Evolutionary conservation across 2,329 filamentous ascomycete genomes (phyloP), one percentile per base, ranked within the genome.

Genomic region (Verticillium longisporum): DNA sequence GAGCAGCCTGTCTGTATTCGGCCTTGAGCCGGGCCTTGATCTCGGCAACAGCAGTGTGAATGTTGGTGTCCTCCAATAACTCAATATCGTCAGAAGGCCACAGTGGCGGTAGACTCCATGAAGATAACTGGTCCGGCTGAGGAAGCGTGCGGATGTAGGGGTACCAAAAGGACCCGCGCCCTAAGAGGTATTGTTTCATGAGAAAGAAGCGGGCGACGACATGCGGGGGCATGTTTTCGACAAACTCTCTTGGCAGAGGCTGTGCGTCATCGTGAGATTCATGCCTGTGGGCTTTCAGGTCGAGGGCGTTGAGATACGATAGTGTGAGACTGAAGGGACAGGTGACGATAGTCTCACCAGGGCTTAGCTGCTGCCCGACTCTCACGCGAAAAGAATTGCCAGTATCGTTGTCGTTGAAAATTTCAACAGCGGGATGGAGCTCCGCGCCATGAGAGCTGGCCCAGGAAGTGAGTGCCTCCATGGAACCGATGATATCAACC

Each of bases 161-260:
- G 70, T 77, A 80, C 89, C 89, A 92, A 66, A 83, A 85, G 0
- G 88, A 89, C 2, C 78, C 68, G 1, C 73, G 60, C 1, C 82
- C 83, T 2, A 80, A 73, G 36, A 91, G 76, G 68, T 85, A 87
- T 70, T 92, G 85, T 63, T 87, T 84, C 69, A 90, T 80, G 6
- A 92, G 78, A 64, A 90, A 88, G 72, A 91, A 88, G 4, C 87
- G 82, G 9, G 85, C 82, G 57, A 87, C 74, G 61, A 89, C 83
- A 65, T 89, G 83, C 0, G 85, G 80, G 1, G 82, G 80, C 1
- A 80, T 72, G 4, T 69, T 67, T 1, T 76, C 66, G 56, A 88
- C 71, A 65, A 90, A 85, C 1, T 69, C 68, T 0, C 65, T 57
- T 0, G 84, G 80, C 56, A 89, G 83, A 3, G 63, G 63, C 13